Conservation (phyloP, 2,329 filamentous ascomycete genomes). For the Colletotrichum higginsianum region DNA sequence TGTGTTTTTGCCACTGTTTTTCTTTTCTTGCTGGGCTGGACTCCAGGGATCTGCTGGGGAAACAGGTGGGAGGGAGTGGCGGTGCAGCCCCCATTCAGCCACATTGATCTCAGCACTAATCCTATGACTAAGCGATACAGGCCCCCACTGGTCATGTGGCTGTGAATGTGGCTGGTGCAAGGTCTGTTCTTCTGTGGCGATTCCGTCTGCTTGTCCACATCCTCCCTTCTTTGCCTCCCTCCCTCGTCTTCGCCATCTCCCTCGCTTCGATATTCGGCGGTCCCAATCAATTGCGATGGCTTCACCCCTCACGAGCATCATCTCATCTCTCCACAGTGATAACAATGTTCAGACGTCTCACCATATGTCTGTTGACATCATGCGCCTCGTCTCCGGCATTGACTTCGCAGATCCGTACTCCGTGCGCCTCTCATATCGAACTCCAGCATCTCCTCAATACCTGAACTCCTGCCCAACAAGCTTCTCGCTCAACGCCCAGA, state of each 20-base stretch:
- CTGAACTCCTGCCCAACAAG: constrained; percentile 38
- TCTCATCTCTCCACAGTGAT: neutral
- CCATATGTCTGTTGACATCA: neutral
- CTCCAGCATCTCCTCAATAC: constrained; percentile 24
- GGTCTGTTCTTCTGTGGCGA: neutral
- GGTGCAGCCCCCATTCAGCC: neutral
- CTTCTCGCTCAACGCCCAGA: constrained; percentile 42
- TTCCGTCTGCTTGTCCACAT: no score
- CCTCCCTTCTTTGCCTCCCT: neutral
- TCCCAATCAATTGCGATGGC: neutral
- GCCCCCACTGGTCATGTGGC: neutral
- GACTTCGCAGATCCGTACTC: neutral
- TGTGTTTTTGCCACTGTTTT: neutral
- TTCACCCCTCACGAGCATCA: neutral
- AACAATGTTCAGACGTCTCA: neutral
- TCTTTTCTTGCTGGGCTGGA: constrained; percentile 8
- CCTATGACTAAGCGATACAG: neutral
- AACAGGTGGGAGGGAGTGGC: constrained; percentile 5
- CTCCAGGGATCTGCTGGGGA: constrained; percentile 4
- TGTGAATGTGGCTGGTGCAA: neutral
- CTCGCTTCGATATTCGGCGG: no score
- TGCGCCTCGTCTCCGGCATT: neutral
- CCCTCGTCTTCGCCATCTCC: no score
- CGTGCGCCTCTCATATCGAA: neutral
- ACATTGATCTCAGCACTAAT: neutral